Evolutionary conservation across 2,329 filamentous ascomycete genomes (phyloP), one percentile per base, ranked within the genome.

Genomic region (Aspergillus tamarii): DNA sequence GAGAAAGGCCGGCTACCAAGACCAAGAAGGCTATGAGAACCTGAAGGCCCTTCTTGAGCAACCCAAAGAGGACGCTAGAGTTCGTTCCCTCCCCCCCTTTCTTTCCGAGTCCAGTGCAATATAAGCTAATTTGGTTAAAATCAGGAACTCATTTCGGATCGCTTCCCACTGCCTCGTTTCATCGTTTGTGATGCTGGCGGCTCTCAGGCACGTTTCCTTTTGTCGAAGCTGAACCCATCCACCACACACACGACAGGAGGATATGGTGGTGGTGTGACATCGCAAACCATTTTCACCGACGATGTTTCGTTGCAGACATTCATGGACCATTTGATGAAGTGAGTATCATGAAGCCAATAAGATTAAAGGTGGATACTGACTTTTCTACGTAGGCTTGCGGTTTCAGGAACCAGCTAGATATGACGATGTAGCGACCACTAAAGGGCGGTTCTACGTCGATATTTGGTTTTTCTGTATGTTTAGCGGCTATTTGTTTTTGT

Each of bases 241-340:
- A 99, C 95, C 4, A 99, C 95, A 16, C 95, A 99, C 78, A 97
- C 95, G 0, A 94, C 91, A 0, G 92, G 93, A 59, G 91, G 92
- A 14, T 98, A 97, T 74, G 95, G 95, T 61, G 94, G 93, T 66
- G 91, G 94, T 56, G 89, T 91, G 74, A 94, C 91, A 54, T 94
- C 94, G 10, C 95, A 99, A 80, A 99, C 95, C 6, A 99, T 99
- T 73, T 99, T 99, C 82, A 99, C 95, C 0, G 95, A 99, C 74
- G 95, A 99, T 78, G 95, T 99, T 60, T 97, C 93, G 60, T 83
- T 99, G 76, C 94, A 98, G 80, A 98, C 94, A 1, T 99, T 99
- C 77, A 99, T 99, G 95, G 95, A 99, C 74, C 94, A 98, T 81
- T 84, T 99, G 77, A 99, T 99, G 95, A 99, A 99, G 92, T 94